Conservation (phyloP, 345 rosid species). For the Eucalyptus pumila region DNA sequence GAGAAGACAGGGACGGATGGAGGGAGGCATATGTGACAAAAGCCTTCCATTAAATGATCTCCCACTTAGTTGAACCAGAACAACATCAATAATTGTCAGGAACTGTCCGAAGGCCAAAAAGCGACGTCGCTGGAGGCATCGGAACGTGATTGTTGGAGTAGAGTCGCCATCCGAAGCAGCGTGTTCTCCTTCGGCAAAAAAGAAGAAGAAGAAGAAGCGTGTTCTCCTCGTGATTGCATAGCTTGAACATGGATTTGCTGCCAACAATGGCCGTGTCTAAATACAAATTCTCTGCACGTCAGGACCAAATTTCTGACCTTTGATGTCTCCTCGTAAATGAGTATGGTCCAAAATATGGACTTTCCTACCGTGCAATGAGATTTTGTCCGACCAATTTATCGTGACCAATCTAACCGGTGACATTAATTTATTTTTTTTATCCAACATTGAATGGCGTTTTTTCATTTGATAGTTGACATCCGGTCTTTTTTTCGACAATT, state of each 20-base stretch:
- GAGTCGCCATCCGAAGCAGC: background rate
- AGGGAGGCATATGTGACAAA: background rate
- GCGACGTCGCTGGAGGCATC: background rate
- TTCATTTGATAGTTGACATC: background rate
- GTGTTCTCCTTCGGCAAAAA: too few species aligned
- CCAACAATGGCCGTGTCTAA: background rate
- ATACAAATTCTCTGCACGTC: background rate
- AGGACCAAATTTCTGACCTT: background rate
- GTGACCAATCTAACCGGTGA: background rate
- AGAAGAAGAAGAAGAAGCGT: background rate
- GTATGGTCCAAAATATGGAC: background rate
- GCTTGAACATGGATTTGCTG: background rate
- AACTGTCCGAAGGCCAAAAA: background rate
- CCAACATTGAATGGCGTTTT: background rate
- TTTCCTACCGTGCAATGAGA: background rate
- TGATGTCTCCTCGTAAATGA: background rate
- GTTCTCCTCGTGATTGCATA: background rate
- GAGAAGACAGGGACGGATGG: background rate
- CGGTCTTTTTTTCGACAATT: fast-evolving
- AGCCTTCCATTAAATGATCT: background rate
- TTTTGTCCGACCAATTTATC: background rate
- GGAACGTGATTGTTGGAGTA: background rate
- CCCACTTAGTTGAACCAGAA: background rate
- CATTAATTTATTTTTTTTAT: background rate
- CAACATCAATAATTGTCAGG: background rate